Conservation (phyloP, 306 rosid genomes). For the Styphnolobium japonicum region DNA sequence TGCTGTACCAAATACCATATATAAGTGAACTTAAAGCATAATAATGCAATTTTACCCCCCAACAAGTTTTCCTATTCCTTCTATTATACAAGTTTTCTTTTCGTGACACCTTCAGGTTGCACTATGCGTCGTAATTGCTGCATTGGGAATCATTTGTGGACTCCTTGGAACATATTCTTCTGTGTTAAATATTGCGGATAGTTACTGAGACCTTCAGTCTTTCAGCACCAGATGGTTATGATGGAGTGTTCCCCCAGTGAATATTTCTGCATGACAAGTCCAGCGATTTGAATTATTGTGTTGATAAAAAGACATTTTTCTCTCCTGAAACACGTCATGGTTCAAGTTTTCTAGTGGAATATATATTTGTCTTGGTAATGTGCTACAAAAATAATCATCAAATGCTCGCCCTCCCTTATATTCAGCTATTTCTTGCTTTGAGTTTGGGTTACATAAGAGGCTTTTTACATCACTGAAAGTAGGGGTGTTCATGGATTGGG, state of each 20-base stretch:
- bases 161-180: constrained; percentile 59
- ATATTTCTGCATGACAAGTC: not conserved
- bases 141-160: constrained; percentile 43
- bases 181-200: constrained; percentile 22
- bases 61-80: not conserved
- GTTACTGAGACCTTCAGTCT: constrained; percentile 25
- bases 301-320: not conserved
- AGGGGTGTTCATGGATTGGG: no score
- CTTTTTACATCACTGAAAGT: no score
- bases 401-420: no score
- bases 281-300: no score
- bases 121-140: constrained; percentile 26
- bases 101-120: constrained; percentile 32
- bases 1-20: not conserved
- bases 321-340: not conserved
- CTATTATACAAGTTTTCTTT: not conserved
- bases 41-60: not conserved
- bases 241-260: not conserved
- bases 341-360: not conserved
- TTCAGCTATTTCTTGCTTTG: no score
- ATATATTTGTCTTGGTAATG: not conserved
- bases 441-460: no score
- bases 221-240: not conserved
- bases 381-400: no score
- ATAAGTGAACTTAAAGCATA: not conserved